Base-by-base conservation (phyloP, 768 basidiomycete species). In the Kwoniella sp. region DNA sequence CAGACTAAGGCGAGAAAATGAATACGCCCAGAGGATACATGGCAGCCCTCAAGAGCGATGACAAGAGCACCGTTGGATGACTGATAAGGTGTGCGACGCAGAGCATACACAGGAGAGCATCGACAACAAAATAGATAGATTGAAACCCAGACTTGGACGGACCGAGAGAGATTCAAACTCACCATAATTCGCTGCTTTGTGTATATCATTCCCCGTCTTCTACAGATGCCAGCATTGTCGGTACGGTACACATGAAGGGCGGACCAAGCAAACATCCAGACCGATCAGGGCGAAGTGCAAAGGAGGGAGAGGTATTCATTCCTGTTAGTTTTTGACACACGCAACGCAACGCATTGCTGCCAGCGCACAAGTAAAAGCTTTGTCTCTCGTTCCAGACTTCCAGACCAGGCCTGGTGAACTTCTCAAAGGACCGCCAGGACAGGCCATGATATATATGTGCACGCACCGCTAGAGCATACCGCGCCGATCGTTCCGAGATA, bases 161-260 rank as follows among this genome's bases (percentile, higher is more conserved):
- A 11, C 22, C 29, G 25, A 12, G 9, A 12, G 38, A 30, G 30
- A 17, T 22, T 28, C 31, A 48, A 45, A 77, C 80, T 77, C 72
- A 81, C 80, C 78, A 72, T 76, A 77, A 61, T 78, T 71, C 15
- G 80, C 80, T 25, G 80, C 80, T 56, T 63, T 65, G 17, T 68
- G 66, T 22, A 77, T 65, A 71, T 81, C 66, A 34, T 75, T 75
- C 22, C 71, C 70, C 12, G 64, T 69, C 54, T 68, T 73, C 78
- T 79, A 65, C 55, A 20, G 15, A 20, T 45, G 41, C 41, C 30
- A 34, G 8, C 23, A 31, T n/a, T 11, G 41, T n/a, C 41, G 11
- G 53, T 61, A 37, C 67, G 65, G n/a, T n/a, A n/a, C n/a, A n/a
- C n/a, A n/a, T n/a, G n/a, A n/a, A n/a, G n/a, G 15, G 41, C 41